Evolutionary conservation across 2,329 filamentous ascomycete genomes (phyloP), one percentile per base, ranked within the genome.

Genomic region (Magnaporthales sp.): DNA sequence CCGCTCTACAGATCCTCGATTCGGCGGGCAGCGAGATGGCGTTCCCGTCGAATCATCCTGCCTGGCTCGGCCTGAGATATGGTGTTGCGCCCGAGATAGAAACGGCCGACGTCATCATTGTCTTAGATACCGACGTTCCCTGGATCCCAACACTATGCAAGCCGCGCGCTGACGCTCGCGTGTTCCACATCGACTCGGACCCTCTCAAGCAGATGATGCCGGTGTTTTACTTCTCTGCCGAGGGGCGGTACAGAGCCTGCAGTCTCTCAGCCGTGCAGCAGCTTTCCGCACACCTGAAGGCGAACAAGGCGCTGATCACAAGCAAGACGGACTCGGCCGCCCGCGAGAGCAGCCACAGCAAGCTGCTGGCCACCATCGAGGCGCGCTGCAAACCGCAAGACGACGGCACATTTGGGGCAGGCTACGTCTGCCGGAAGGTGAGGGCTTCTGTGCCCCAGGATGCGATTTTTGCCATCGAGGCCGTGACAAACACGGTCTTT

Each of bases 111-210:
- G 86, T 92, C 11, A 96, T 97, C 68, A 71, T 97, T 0, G 89
- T 97, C 2, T 74, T 96, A 27, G 91, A 97, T 76, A 96, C 92
- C 70, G 93, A 97, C 73, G 92, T 97, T 0, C 93, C 93, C 0
- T 97, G 93, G 92, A 93, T 97, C 66, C 88, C 89, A n/a, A 95
- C 92, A 0, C 86, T 87, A 19, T 87, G 85, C 75, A 81, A 80
- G 69, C 87, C 87, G 0, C 75, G 75, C 1, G 75, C 78, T 2
- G 80, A 82, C 19, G 83, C 84, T 24, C 81, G 80, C 68, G 78
- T 90, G 66, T 89, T 85, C 76, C 87, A 90, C 71, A 81, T 90
- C 60, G 87, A 90, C 70, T 80, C 88, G 63, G 87, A 90, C 70
- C 86, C 87, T 1, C 77, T 89, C 27, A 90, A 90, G 78, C 86